Base-by-base conservation (phyloP, 371 early-diverging fungal species). In the Parasitella parasitica region DNA sequence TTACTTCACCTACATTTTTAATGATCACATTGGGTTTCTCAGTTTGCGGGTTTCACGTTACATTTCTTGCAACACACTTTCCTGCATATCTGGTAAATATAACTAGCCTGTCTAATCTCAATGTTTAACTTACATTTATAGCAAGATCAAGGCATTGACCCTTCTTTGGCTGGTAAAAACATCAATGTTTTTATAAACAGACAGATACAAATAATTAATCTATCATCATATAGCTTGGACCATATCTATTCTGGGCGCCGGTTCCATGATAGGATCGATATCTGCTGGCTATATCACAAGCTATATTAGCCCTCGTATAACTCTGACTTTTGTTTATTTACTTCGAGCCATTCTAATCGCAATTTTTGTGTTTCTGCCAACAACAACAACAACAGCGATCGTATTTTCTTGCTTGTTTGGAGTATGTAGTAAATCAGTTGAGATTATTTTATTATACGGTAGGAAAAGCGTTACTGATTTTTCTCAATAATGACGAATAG, bases 351-450 rank as follows among this genome's bases (percentile, higher is more conserved):
- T 69, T 13, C 41, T 75, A 28, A 60, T 72, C 16, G 55, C 63
- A 11, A 62, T 67, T 30, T 60, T 75, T 43, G n/a, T 69, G 6
- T 75, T 63, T 27, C 15, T 64, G 24, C 69, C 69, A 7, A 32
- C 64, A 2, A 67, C 76, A 1, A 16, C 64, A 12, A 43, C 63
- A 4, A 69, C 67, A 1, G 64, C 64, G 0, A 56, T 72, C 24
- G 71, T 82, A 15, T 80, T 81, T 28, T 66, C 82, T 2, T 80
- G 82, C 39, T 80, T 85, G 13, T 74, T 84, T 63, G 85, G 86
- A 13, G 83, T 84, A 61, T 68, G 83, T 64, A 28, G 39, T 4
- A 16, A 15, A 9, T 39, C 6, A 4, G 13, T 39, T n/a, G n/a
- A n/a, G n/a, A n/a, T n/a, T n/a, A n/a, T n/a, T n/a, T n/a, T n/a